Evolutionary conservation across 2,329 filamentous ascomycete species (phyloP), one percentile per base, ranked within the genome.

Genomic region (Talaromyces sp.): DNA sequence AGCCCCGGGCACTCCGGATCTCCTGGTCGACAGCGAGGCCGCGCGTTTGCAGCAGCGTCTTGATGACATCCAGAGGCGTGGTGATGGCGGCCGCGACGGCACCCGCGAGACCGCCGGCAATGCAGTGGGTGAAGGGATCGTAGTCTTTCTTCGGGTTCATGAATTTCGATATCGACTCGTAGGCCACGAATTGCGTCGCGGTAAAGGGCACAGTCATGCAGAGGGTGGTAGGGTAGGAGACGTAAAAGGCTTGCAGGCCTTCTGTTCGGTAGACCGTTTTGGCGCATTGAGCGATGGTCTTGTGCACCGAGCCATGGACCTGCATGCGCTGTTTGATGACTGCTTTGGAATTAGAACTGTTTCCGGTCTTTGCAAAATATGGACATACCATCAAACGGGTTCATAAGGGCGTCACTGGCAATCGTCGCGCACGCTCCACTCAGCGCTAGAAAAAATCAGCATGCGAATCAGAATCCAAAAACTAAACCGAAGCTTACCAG

Each of bases 311-410:
- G 70, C 95, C 90, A 74, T 96, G 91, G 62, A 99, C 90, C 77
- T 99, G 95, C 95, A 99, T 99, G 69, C 95, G 90, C 77, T 99
- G 95, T 80, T 99, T 99, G 81, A 99, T 96, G 64, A 99, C 95
- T 97, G 70, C 21, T 31, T 27, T 55, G 51, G 29, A 32, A 32
- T 49, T 61, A 32, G 62, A 65, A 32, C 13, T 11, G 41, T 62
- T 38, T 8, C 10, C 24, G 9, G 10, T 26, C 32, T 17, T n/a
- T 26, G n/a, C n/a, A 6, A 17, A 6, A 8, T 26, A 8, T 11
- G 8, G 14, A 56, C 85, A 70, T 84, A 96, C 92, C 92, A 79
- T 99, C 95, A 74, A 99, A 99, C 24, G 95, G 95, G 73, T 98
- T 99, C 95, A 99, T 99, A 66, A 99, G 86, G 58, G 95, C 95